Conservation (phyloP, 2,329 filamentous ascomycete species). For the Stagonosporopsis rhizophila region DNA sequence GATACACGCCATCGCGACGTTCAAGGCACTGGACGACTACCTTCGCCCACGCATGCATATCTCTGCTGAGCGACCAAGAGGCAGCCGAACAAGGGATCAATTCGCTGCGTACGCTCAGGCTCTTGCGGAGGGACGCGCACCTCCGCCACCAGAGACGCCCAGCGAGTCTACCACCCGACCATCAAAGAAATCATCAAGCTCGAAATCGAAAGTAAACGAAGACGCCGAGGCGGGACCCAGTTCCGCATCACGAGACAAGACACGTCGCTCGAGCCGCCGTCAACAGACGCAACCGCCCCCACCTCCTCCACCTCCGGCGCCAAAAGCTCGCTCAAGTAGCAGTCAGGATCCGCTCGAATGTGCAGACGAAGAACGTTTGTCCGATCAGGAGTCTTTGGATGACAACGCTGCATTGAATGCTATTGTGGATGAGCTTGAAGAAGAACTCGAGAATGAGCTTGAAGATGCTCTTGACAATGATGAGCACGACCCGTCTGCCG, state of each 20-base stretch:
- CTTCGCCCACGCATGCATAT: slow-evolving; percentile 86
- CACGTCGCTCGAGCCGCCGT: slow-evolving; percentile 70
- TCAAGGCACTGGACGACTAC: slow-evolving; percentile 96
- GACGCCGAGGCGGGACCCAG: slow-evolving; percentile 55
- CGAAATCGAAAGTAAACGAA: slow-evolving; percentile 48
- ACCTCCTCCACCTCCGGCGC: slow-evolving; percentile 59
- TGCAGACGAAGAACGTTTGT: slow-evolving; percentile 86
- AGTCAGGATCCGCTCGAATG: slow-evolving; percentile 77
- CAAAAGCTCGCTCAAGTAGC: slow-evolving; percentile 45
- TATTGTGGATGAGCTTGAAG: slow-evolving; percentile 89
- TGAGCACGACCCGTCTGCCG: slow-evolving; percentile 82
- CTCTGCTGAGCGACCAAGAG: slow-evolving; percentile 75
- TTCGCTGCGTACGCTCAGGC: slow-evolving; percentile 81
- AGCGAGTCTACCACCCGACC: slow-evolving; percentile 40
- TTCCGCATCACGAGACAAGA: slow-evolving; percentile 64
- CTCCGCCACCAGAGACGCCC: slow-evolving; percentile 48
- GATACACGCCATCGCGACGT: slow-evolving; percentile 97
- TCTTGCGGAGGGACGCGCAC: slow-evolving; percentile 57
- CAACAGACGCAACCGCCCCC: slow-evolving; percentile 58
- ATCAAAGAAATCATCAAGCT: slow-evolving; percentile 41
- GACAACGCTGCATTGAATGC: slow-evolving; percentile 74
- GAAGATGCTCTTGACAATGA: slow-evolving; percentile 44
- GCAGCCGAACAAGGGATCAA: slow-evolving; percentile 65
- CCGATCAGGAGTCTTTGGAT: slow-evolving; percentile 73
- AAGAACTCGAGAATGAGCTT: slow-evolving; percentile 69